Base-by-base conservation (phyloP, 768 basidiomycete species). In the Russula emetica region DNA sequence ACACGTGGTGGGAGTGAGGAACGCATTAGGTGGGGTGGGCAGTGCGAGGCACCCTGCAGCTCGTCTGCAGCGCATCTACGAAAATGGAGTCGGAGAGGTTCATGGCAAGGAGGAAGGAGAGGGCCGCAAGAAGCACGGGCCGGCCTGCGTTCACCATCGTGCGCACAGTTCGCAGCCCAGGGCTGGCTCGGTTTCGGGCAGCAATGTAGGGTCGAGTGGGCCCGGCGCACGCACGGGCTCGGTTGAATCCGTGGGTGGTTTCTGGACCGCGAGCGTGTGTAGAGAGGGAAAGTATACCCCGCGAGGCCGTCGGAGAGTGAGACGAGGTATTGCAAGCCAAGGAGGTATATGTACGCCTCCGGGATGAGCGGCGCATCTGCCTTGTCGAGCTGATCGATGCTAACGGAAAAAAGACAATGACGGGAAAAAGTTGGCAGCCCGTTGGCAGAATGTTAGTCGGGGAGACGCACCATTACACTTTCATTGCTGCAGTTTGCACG, bases 21-120 rank as follows among this genome's bases (percentile, higher is more conserved):
- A 94, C 0, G 96, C 95, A 64, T 98, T 94, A 22, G 96, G 83
- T 0, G 95, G 93, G 0, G 94, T 98, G 1, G 80, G 76, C 1
- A 98, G 80, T 1, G 62, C 90, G 88, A 3, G 91, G n/a, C n/a
- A n/a, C n/a, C n/a, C n/a, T n/a, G n/a, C n/a, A 87, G 76, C 97
- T 82, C 8, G 88, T 84, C 69, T 95, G 90, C 64, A 92, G 85
- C 64, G 90, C 87, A 3, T 83, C 81, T 5, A 97, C 86, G 72
- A 98, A 98, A 2, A 98, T 83, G 54, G 91, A 87, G 69, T 96
- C 93, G 0, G 93, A 94, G 16, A 99, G 83, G 71, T 93, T 93
- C 11, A 94, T 96, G 4, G 85, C 83, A 64, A 98, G 87, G 70
- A 93, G 81, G 75, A 92, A 96, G 0, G 94, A 93, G 1, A 96